A percentile compares a stretch with the other conserved stretches of the same genome.
Conservation (phyloP, 257 asterid genomes). For the Dorcoceras hygrometricum region DNA sequence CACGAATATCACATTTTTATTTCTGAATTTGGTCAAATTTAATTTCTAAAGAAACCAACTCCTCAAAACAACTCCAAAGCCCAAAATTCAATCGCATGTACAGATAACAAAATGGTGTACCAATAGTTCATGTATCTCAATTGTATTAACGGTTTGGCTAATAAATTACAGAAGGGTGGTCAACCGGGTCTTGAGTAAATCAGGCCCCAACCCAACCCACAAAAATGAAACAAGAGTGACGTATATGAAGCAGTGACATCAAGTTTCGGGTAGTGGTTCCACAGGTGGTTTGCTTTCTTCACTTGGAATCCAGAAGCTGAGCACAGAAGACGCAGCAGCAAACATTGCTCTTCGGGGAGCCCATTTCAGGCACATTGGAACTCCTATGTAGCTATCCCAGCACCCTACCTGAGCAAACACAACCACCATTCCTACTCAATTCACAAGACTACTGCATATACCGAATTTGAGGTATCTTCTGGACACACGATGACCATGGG, state of each 20-base stretch:
- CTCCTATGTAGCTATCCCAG: constrained; percentile 82
- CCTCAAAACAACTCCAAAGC: too few species aligned
- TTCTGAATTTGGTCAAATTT: too few species aligned
- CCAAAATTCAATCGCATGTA: too few species aligned
- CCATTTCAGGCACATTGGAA: constrained; percentile 78
- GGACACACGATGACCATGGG: neutral
- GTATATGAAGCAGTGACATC: neutral
- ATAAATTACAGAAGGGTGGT: too few species aligned
- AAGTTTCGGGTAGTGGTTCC: constrained; percentile 23
- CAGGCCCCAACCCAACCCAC: too few species aligned
- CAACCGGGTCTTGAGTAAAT: too few species aligned
- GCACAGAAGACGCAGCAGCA: constrained; percentile 78
- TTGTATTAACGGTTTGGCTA: too few species aligned
- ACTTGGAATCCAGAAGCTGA: constrained; percentile 84
- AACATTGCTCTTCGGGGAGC: constrained; percentile 88
- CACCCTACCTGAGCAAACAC: constrained; percentile 47
- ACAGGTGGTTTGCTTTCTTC: constrained; percentile 26
- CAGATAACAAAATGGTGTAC: too few species aligned
- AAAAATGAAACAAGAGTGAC: neutral
- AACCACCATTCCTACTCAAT: neutral
- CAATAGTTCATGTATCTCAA: too few species aligned
- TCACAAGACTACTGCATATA: neutral
- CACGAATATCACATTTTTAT: too few species aligned
- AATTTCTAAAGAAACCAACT: too few species aligned
- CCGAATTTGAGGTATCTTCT: neutral